These are phyloP conservation scores for Coniosporium uncinatum DNA, from an alignment of 2,329 filamentous ascomycete species.

Conservation along the genomic window DNA sequence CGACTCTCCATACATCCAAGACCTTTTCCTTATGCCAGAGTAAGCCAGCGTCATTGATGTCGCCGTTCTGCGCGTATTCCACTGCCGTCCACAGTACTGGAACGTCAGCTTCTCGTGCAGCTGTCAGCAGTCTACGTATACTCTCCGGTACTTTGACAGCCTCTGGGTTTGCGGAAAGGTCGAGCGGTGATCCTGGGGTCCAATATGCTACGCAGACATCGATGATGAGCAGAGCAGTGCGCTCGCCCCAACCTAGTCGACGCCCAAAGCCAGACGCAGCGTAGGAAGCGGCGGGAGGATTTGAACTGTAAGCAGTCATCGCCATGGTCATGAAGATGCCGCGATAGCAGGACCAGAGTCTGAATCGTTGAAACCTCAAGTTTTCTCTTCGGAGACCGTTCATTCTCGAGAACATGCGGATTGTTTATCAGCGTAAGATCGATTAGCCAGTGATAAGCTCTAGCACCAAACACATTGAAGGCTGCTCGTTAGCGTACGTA, in stretches of 20 bases:
- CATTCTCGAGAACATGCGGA: too few species aligned
- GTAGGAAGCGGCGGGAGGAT: too few species aligned
- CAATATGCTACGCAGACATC: constrained; percentile 43
- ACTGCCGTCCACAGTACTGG: constrained; percentile 39
- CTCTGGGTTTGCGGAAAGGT: constrained; percentile 27
- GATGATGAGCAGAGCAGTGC: constrained; percentile 36
- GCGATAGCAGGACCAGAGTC: too few species aligned
- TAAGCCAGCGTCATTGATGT: constrained; percentile 39
- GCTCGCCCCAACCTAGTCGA: constrained; percentile 36
- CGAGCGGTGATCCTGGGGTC: constrained; percentile 33
- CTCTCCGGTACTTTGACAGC: constrained; percentile 25
- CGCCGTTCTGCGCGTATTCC: constrained; percentile 32
- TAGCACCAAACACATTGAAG: too few species aligned
- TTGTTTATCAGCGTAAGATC: too few species aligned
- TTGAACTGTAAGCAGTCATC: too few species aligned
- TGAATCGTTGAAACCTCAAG: too few species aligned
- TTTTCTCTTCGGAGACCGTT: too few species aligned
- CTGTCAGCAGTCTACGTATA: constrained; percentile 31
- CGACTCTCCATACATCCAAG: constrained; percentile 33
- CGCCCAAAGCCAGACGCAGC: constrained; percentile 29
- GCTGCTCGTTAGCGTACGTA: too few species aligned
- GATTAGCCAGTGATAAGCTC: too few species aligned
- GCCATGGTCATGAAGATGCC: too few species aligned
- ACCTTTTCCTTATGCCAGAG: constrained; percentile 36
- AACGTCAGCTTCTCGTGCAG: constrained; percentile 27